These are phyloP conservation scores for Sporothrix sp. DNA, from an alignment of 2,329 filamentous ascomycete species.

Conservation along the genomic window DNA sequence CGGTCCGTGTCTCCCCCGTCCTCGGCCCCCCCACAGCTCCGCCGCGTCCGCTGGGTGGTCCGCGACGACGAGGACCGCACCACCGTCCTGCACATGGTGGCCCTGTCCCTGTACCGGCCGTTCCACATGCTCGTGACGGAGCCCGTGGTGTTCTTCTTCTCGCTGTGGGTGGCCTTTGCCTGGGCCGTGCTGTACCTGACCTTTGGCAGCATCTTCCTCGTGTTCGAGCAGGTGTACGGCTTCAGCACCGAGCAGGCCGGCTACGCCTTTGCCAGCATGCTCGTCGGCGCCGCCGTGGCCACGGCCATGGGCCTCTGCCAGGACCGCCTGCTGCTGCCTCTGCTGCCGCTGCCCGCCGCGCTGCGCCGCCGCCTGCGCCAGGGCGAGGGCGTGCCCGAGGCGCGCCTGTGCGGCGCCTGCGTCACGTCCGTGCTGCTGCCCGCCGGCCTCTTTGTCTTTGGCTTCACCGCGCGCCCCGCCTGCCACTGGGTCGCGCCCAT, in stretches of 20 bases:
- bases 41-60: constrained; percentile 69
- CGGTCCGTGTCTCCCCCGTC: too few relatives aligned
- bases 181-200: constrained; percentile 86
- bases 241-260: constrained; percentile 61
- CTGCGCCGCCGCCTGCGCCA: constrained; percentile 35
- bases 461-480: constrained; percentile 53
- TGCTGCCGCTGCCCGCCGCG: constrained; percentile 24
- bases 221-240: constrained; percentile 58
- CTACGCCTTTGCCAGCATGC: constrained; percentile 64
- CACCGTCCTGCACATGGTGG: constrained; percentile 58
- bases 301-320: constrained; percentile 63
- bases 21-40: constrained; percentile 19
- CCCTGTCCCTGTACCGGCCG: constrained; percentile 63
- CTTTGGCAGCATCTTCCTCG: constrained; percentile 69
- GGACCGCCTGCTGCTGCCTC: constrained; percentile 51
- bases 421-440: constrained; percentile 66
- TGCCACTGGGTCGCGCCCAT: constrained; percentile 65
- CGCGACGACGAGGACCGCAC: constrained; percentile 67
- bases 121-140: constrained; percentile 70
- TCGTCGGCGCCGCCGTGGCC: constrained; percentile 54
- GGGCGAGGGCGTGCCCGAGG: constrained; percentile 55
- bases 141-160: constrained; percentile 76
- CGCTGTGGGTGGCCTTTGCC: constrained; percentile 78
- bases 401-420: constrained; percentile 74
- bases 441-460: constrained; percentile 70